Evolutionary conservation across 495 filamentous ascomycete genomes (phyloP).

Genomic region (Xylaria grammica): DNA sequence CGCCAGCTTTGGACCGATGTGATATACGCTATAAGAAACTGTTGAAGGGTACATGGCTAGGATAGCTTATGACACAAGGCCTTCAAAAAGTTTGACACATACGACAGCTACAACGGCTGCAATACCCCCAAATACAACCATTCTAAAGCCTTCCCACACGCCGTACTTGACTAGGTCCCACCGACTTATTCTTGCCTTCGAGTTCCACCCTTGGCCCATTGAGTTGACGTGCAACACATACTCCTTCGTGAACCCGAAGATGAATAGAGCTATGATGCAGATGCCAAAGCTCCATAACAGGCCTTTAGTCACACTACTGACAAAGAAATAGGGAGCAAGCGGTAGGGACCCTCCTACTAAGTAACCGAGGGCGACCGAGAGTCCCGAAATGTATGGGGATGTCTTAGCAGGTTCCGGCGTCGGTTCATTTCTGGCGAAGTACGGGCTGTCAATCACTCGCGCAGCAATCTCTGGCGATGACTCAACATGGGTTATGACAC

Average conservation of each 20-base stretch:
- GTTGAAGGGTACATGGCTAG: background rate
- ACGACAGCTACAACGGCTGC: slow-evolving; percentile 70
- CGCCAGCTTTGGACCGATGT: background rate
- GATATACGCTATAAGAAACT: slow-evolving; percentile 13
- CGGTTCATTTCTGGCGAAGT: slow-evolving; percentile 13
- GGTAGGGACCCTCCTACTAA: slow-evolving; percentile 76
- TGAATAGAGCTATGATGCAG: slow-evolving; percentile 71
- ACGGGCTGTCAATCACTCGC: slow-evolving; percentile 14
- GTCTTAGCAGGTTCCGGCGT: slow-evolving; percentile 19
- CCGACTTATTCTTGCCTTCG: slow-evolving; percentile 29
- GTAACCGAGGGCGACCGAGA: slow-evolving; percentile 71
- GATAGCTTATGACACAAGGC: slow-evolving; percentile 29
- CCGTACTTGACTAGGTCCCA: slow-evolving; percentile 30
- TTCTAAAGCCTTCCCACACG: slow-evolving; percentile 59
- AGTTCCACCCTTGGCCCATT: slow-evolving; percentile 33
- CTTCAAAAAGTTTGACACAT: slow-evolving; percentile 63
- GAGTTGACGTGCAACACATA: slow-evolving; percentile 53
- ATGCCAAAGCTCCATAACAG: slow-evolving; percentile 71
- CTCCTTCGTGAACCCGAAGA: slow-evolving; percentile 76
- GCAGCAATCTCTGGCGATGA: slow-evolving; percentile 65
- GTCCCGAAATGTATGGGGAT: slow-evolving; percentile 43
- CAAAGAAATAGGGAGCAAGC: slow-evolving; percentile 78
- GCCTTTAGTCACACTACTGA: slow-evolving; percentile 63
- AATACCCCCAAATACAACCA: slow-evolving; percentile 69
- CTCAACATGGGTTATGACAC: slow-evolving; percentile 67